phyloP scores from a whole-genome alignment of 1,284 basidiomycete genomes.

The Tilletia caries region DNA sequence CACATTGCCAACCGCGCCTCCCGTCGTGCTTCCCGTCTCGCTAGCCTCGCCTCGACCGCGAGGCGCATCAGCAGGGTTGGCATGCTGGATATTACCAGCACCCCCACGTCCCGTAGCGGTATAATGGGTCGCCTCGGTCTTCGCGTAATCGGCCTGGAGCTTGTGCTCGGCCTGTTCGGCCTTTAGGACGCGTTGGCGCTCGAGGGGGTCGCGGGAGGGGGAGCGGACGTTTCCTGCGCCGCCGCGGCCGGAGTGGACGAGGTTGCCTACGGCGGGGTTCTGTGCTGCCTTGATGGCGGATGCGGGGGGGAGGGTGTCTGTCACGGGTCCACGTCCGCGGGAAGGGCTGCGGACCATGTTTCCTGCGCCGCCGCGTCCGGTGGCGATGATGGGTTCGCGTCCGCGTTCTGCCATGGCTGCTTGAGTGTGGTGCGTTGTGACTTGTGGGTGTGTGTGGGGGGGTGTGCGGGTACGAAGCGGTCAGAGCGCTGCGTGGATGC shows the following conservation, averaged over 20 bases:
- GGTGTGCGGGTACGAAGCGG: too few species aligned
- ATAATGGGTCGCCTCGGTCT: conserved; percentile 54
- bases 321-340: conserved; percentile 27
- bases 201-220: conserved; percentile 63
- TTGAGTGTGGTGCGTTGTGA: neutral
- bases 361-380: conserved; percentile 46
- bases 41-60: neutral
- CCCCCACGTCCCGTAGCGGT: conserved; percentile 71
- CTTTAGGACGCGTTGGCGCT: conserved; percentile 40
- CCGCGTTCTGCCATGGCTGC: conserved; percentile 13
- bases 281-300: conserved; percentile 23
- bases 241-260: conserved; percentile 68
- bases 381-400: conserved; percentile 40
- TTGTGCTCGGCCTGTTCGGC: conserved; percentile 29
- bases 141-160: conserved; percentile 29
- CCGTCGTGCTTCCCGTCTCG: neutral
- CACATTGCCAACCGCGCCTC: conserved; percentile 11
- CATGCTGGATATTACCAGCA: conserved; percentile 61
- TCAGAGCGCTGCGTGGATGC: too few species aligned
- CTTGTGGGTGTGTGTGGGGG: neutral
- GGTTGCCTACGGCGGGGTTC: conserved; percentile 24
- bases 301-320: conserved; percentile 12
- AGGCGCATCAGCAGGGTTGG: neutral
- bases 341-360: conserved; percentile 42
- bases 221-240: conserved; percentile 74